Conservation (phyloP, 768 basidiomycete species). For the Phaeolepiota aurea region DNA sequence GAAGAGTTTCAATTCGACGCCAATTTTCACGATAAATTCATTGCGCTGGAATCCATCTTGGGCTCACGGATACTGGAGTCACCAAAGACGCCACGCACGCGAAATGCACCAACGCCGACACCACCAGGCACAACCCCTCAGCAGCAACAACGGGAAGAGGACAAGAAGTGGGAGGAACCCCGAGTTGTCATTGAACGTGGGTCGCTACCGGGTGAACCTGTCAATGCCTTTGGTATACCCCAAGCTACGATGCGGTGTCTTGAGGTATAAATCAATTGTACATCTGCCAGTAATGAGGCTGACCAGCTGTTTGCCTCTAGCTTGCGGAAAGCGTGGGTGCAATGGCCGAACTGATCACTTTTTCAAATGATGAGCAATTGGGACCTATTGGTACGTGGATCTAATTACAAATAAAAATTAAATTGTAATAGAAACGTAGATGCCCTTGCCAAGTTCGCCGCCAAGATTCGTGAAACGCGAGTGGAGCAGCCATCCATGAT, state of each 20-base stretch:
- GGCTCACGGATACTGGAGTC: constrained; percentile 39
- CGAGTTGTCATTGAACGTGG: constrained; percentile 50
- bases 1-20: constrained; percentile 72
- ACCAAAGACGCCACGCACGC: constrained; percentile 26
- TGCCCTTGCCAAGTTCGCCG: constrained; percentile 30
- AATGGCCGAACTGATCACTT: constrained; percentile 72
- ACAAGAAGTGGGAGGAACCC: constrained; percentile 61
- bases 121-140: constrained; percentile 14
- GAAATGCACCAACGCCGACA: constrained; percentile 15
- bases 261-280: constrained; percentile 31
- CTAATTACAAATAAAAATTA: not conserved
- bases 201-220: constrained; percentile 72
- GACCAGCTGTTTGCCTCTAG: constrained; percentile 22
- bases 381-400: constrained; percentile 60
- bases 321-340: constrained; percentile 76
- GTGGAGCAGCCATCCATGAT: constrained; percentile 12
- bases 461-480: constrained; percentile 28
- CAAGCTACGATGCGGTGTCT: constrained; percentile 87
- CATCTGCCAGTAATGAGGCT: constrained; percentile 5
- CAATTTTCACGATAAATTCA: constrained; percentile 63
- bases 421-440: too few species aligned
- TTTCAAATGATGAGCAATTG: constrained; percentile 40
- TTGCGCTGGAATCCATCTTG: constrained; percentile 54
- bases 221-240: constrained; percentile 83
- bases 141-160: constrained; percentile 34